Base-by-base conservation (phyloP, 371 early-diverging fungal species). In the Syncephalastrum monosporum region DNA sequence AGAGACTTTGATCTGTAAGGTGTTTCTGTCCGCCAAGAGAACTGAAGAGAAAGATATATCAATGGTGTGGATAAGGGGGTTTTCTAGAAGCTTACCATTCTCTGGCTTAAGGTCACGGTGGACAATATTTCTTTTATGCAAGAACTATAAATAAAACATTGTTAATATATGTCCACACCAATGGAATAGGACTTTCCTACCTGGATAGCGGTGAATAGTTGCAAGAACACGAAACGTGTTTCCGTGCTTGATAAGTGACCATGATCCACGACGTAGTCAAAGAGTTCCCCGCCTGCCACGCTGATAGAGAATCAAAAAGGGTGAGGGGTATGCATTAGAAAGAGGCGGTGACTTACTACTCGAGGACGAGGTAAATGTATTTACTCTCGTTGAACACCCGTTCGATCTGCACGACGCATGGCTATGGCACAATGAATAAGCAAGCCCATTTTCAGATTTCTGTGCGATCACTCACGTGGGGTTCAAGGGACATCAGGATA, bases 231-330 rank as follows among this genome's bases (percentile, higher is more conserved):
- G 42, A 85, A 82, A 0, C 96, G 85, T 1, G 94, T 81, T 48
- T 94, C 91, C 14, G 65, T 56, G 70, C 96, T 97, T 12, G 85
- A 72, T 54, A 94, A 84, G 21, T 72, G 72, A 43, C 86, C 85
- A 24, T 85, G 82, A 23, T 78, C 72, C 6, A 90, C 87, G 46
- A 97, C 91, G 33, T 88, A 86, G 43, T 95, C 93, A 67, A 97
- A 98, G n/a, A 98, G 69, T 66, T 98, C 98, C 23, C 97, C 97
- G 52, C 89, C 95, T 29, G 60, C 62, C 0, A 83, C 82, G 47
- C 87, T 83, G 44, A 41, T 47, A 21, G 41, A 53, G 16, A 46
- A 21, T 21, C 21, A 44, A 17, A 52, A 56, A 51, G 53, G 47
- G 6, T 21, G 50, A 3, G 61, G 27, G 60, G 1, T 25, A 17